These are phyloP conservation scores for Pseudozyma tsukubaensis DNA, from an alignment of 1,284 basidiomycete species.

Conservation along the genomic window DNA sequence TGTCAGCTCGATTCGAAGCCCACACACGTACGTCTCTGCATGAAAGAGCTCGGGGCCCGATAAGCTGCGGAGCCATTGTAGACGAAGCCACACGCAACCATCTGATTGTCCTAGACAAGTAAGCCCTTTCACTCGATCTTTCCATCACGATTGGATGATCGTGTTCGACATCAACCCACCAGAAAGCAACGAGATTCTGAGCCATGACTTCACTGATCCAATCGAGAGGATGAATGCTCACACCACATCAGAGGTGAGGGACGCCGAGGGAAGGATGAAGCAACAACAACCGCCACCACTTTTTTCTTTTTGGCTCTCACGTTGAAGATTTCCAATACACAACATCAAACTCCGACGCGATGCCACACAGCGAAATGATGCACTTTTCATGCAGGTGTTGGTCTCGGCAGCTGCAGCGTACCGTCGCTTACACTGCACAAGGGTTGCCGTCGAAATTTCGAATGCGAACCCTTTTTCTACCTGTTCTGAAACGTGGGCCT, in stretches of 20 bases:
- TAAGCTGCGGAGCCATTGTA: not conserved
- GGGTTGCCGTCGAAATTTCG: too few relatives aligned
- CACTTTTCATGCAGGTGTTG: conserved; percentile 29
- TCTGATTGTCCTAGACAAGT: not conserved
- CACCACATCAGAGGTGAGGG: not conserved
- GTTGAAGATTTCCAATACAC: not conserved
- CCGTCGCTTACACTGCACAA: not conserved
- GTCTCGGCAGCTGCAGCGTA: conserved; percentile 32
- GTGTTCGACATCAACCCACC: too few relatives aligned
- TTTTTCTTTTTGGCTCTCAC: conserved; percentile 2
- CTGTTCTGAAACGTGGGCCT: too few relatives aligned
- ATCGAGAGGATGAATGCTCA: too few relatives aligned
- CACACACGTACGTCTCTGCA: not conserved
- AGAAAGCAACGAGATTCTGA: too few relatives aligned
- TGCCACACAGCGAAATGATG: conserved; percentile 3
- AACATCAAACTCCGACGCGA: conserved; percentile 17
- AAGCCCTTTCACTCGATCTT: not conserved
- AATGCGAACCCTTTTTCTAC: too few relatives aligned
- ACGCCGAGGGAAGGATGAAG: not conserved
- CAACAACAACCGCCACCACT: conserved; percentile 5
- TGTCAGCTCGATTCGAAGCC: not conserved
- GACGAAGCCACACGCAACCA: conserved; percentile 8
- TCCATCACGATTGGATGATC: too few relatives aligned
- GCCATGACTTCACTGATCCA: too few relatives aligned
- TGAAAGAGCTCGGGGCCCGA: conserved; percentile 5